Conservation (phyloP, 805 yeast genomes). For the Ogataea parapolymorpha region DNA sequence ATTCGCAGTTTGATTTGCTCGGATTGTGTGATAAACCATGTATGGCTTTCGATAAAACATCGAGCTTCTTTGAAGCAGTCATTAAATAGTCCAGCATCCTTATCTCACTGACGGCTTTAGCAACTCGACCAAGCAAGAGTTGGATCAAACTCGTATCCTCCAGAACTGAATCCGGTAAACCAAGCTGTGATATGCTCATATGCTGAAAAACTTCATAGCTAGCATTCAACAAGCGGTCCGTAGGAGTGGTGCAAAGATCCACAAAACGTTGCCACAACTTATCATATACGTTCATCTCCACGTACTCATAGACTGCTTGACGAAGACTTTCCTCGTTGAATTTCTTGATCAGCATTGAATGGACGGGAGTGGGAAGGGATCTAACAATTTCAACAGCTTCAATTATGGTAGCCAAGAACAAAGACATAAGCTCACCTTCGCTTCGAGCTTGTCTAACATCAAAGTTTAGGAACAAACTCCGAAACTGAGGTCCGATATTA, state of each 20-base stretch:
- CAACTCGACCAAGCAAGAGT: conserved; percentile 41
- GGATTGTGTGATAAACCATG: background rate
- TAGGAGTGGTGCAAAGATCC: conserved; percentile 3
- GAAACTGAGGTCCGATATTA: no score
- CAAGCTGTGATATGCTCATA: conserved; percentile 50
- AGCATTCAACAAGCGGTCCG: conserved; percentile 22
- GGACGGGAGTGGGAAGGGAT: conserved; percentile 29
- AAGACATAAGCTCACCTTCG: no score
- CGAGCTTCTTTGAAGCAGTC: conserved; percentile 45
- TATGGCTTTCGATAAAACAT: conserved; percentile 31
- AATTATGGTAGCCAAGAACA: no score
- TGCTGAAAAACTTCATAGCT: conserved; percentile 37
- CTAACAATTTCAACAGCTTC: conserved; percentile 17
- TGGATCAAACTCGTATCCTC: conserved; percentile 21
- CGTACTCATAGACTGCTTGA: conserved; percentile 60
- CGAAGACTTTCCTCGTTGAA: conserved; percentile 39
- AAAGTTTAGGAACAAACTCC: no score
- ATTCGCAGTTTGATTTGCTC: background rate
- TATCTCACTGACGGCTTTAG: conserved; percentile 51
- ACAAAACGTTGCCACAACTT: conserved; percentile 55
- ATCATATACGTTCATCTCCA: conserved; percentile 66
- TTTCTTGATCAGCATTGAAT: conserved; percentile 24
- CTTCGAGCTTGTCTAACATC: no score
- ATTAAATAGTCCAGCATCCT: conserved; percentile 44
- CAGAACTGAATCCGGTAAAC: conserved; percentile 31